phyloP scores from a whole-genome alignment of 495 filamentous ascomycete genomes.

The Polyplosphaeria fusca region DNA sequence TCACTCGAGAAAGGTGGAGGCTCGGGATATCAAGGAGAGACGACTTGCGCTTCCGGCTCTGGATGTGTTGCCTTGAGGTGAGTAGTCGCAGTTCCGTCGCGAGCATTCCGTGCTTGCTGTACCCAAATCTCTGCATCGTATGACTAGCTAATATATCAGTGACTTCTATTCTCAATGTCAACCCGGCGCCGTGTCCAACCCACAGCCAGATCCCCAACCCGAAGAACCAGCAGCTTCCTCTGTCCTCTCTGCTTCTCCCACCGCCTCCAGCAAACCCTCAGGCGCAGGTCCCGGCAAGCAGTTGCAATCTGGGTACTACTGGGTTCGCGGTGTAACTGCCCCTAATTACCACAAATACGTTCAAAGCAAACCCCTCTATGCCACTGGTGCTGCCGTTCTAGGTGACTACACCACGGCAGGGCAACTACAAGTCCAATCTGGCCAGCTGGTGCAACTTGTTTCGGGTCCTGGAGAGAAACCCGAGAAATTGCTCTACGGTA shows the following conservation, averaged over 20 bases:
- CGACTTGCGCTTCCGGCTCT: constrained; percentile 3
- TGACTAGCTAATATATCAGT: too few species aligned
- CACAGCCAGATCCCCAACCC: constrained; percentile 23
- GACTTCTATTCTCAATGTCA: constrained; percentile 43
- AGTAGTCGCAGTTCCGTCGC: neutral
- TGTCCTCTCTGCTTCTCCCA: constrained; percentile 17
- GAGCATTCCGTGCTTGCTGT: neutral
- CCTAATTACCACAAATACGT: constrained; percentile 66
- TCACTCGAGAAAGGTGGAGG: constrained; percentile 32
- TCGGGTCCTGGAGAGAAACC: constrained; percentile 23
- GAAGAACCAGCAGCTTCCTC: constrained; percentile 13
- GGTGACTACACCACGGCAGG: constrained; percentile 55
- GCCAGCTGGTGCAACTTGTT: constrained; percentile 54
- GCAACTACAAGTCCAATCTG: constrained; percentile 55
- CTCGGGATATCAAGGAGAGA: constrained; percentile 11
- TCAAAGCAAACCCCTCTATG: constrained; percentile 52
- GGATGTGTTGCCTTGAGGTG: constrained; percentile 32
- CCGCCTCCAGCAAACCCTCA: constrained; percentile 21
- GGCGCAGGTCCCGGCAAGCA: constrained; percentile 44
- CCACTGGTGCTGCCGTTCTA: constrained; percentile 50
- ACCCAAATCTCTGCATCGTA: neutral
- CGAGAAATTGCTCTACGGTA: constrained; percentile 42
- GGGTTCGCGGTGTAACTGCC: constrained; percentile 57
- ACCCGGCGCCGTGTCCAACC: constrained; percentile 17
- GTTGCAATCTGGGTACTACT: constrained; percentile 53